phyloP scores from a whole-genome alignment of 495 filamentous ascomycete genomes.

The Penicillium mononematosum region DNA sequence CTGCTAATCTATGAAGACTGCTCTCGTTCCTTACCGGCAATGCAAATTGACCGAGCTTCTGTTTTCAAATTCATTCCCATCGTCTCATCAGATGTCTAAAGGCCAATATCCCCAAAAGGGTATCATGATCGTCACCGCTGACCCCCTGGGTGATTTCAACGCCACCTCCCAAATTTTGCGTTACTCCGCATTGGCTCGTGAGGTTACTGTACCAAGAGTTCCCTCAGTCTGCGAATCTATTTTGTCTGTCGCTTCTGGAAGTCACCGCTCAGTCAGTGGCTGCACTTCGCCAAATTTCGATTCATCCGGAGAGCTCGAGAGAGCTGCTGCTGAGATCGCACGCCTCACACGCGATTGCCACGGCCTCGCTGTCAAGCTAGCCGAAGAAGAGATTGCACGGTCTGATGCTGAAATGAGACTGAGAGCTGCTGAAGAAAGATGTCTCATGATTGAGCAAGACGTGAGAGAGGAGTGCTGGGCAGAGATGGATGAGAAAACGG shows the following conservation, averaged over 20 bases:
- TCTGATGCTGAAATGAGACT: slow-evolving; percentile 54
- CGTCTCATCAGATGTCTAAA: slow-evolving; percentile 53
- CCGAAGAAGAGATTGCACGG: slow-evolving; percentile 61
- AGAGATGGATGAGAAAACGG: slow-evolving; percentile 79
- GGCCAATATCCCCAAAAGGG: slow-evolving; percentile 74
- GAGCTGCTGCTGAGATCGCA: slow-evolving; percentile 70
- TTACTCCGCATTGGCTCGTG: slow-evolving; percentile 89
- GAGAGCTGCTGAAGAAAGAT: slow-evolving; percentile 63
- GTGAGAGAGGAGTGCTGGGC: slow-evolving; percentile 85
- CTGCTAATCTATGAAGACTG: slow-evolving; percentile 49
- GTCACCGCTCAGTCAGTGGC: slow-evolving; percentile 40
- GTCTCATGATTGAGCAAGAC: slow-evolving; percentile 72
- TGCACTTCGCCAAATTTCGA: slow-evolving; percentile 50
- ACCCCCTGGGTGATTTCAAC: slow-evolving; percentile 92
- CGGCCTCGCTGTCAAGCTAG: slow-evolving; percentile 51
- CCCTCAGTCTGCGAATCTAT: slow-evolving; percentile 70
- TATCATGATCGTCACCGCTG: slow-evolving; percentile 95
- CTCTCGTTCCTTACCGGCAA: slow-evolving; percentile 87
- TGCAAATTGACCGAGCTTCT: slow-evolving; percentile 96
- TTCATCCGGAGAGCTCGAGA: slow-evolving; percentile 68
- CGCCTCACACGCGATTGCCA: slow-evolving; percentile 75
- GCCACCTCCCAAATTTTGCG: slow-evolving; percentile 94
- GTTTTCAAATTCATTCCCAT: slow-evolving; percentile 92
- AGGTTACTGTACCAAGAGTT: slow-evolving; percentile 88
- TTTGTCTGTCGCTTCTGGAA: slow-evolving; percentile 44